Conservation (phyloP, 306 rosid genomes). For the Boehmeria nivea region DNA sequence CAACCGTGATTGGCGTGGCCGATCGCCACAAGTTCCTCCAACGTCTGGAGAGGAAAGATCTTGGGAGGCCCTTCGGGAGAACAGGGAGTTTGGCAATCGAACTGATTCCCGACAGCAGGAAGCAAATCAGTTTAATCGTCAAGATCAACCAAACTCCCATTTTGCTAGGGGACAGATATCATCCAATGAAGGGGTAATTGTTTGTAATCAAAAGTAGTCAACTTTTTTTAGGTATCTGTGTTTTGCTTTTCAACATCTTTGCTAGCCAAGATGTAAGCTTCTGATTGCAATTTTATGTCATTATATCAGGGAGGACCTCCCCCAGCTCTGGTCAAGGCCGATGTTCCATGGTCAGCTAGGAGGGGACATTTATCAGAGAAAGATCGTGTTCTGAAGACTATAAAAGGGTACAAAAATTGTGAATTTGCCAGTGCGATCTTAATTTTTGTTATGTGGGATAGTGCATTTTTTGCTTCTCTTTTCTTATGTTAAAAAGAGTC, state of each 20-base stretch:
- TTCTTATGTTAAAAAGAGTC: background rate
- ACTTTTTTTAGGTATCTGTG: background rate
- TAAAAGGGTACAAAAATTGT: conserved; percentile 63
- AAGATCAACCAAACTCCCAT: conserved; percentile 54
- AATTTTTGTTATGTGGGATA: background rate
- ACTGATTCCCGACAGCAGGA: conserved; percentile 55
- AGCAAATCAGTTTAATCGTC: conserved; percentile 47
- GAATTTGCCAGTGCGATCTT: background rate
- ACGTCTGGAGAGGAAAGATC: conserved; percentile 65
- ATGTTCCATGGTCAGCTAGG: conserved; percentile 93
- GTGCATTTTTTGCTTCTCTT: background rate
- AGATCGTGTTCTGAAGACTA: conserved; percentile 88
- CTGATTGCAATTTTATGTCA: background rate
- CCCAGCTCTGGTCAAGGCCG: conserved; percentile 76
- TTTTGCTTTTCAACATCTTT: no score
- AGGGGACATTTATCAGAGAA: conserved; percentile 77
- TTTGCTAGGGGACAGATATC: conserved; percentile 45
- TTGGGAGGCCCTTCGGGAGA: conserved; percentile 60
- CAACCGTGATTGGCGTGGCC: conserved; percentile 91
- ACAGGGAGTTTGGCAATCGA: conserved; percentile 55
- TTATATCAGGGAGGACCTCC: conserved; percentile 69
- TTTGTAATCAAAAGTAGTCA: background rate
- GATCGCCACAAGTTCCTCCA: conserved; percentile 58
- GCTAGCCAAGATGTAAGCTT: no score
- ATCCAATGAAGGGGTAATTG: conserved; percentile 61